A percentile compares a stretch with the other conserved stretches of the same genome.
Conservation (phyloP, 1,139 yeast genomes). For the Yamadazyma friedrichii region DNA sequence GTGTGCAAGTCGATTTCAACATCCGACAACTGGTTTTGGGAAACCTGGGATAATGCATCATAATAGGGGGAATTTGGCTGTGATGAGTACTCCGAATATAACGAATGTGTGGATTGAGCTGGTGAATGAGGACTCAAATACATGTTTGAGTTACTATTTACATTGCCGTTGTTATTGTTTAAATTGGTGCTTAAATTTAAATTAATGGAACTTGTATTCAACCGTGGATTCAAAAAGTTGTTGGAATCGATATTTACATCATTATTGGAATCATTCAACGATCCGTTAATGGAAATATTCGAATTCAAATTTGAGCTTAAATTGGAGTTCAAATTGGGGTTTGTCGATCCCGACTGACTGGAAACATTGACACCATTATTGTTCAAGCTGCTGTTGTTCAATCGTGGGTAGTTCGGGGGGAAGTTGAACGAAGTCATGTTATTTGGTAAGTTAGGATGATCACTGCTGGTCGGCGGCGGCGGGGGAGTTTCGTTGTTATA, state of each 20-base stretch:
- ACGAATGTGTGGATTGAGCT: slow-evolving; percentile 82
- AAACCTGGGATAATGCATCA: slow-evolving; percentile 32
- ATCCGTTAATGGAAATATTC: too few relatives aligned
- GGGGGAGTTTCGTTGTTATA: slow-evolving; percentile 14
- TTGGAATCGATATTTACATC: neutral
- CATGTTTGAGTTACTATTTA: slow-evolving; percentile 40
- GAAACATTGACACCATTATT: neutral
- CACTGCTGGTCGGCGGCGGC: slow-evolving; percentile 17
- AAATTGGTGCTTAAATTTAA: neutral
- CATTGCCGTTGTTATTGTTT: neutral
- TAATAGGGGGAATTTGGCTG: slow-evolving; percentile 40
- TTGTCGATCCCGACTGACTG: neutral
- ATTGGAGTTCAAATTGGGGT: neutral
- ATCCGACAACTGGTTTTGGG: slow-evolving; percentile 10
- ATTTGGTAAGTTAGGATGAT: slow-evolving; percentile 12
- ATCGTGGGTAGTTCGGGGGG: neutral
- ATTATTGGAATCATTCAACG: neutral
- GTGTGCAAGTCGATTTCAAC: slow-evolving; percentile 1
- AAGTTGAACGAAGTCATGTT: neutral
- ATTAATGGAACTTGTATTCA: slow-evolving; percentile 1
- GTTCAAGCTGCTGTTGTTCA: neutral
- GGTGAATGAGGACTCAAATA: slow-evolving; percentile 95
- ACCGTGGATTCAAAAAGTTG: neutral
- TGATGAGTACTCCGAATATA: slow-evolving; percentile 39
- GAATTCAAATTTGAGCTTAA: too few relatives aligned